Evolutionary conservation across 768 basidiomycete genomes (phyloP).

Genomic region (Auriscalpium vulgare): DNA sequence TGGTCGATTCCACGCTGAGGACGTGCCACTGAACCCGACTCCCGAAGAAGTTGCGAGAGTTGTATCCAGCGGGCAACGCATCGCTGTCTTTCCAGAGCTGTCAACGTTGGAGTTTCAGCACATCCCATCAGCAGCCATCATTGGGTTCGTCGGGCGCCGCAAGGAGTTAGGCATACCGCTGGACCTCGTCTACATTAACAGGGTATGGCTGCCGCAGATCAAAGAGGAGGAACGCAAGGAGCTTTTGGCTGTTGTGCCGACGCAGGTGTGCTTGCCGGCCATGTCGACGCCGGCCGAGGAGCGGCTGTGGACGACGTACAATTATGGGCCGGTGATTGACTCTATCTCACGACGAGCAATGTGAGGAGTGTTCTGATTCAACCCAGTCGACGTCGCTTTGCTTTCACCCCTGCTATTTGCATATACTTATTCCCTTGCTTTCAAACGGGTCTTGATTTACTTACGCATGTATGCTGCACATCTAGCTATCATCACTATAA

Average conservation of each 20-base stretch:
- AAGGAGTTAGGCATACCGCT: neutral
- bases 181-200: constrained; percentile 6
- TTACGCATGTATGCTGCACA: no score
- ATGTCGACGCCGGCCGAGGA: neutral
- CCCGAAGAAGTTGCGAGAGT: neutral
- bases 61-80: neutral
- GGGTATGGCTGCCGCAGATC: neutral
- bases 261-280: neutral
- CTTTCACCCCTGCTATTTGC: no score
- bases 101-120: constrained; percentile 6
- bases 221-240: neutral
- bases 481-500: no score
- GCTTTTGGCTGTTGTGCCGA: neutral
- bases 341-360: no score
- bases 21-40: constrained; percentile 3
- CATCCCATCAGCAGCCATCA: neutral
- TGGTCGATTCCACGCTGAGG: constrained; percentile 7
- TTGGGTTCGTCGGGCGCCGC: neutral
- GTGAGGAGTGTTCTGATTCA: no score
- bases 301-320: neutral
- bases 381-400: no score
- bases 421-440: no score
- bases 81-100: constrained; percentile 5
- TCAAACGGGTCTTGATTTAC: no score
- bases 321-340: no score